A percentile compares a stretch with the other conserved stretches of the same genome.
Evolutionary conservation across 2,329 filamentous ascomycete genomes (phyloP).

Genomic region (Bipolaris sorokiniana): DNA sequence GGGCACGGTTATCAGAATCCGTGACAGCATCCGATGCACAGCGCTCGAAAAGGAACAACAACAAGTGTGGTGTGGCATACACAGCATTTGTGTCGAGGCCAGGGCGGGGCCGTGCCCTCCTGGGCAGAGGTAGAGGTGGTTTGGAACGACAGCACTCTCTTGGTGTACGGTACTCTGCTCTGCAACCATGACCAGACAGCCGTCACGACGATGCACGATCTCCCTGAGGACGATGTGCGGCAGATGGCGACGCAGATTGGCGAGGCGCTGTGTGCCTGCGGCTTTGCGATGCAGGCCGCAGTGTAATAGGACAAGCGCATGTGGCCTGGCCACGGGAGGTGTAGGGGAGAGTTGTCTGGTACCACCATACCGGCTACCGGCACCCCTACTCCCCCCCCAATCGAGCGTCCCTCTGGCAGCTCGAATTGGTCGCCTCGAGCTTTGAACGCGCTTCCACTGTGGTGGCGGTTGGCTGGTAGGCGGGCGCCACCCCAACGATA

Average conservation of each 20-base stretch:
- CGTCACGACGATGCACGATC: not conserved
- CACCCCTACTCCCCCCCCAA: not conserved
- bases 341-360: not conserved
- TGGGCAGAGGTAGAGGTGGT: not conserved
- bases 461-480: constrained; percentile 1
- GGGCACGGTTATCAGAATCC: constrained; percentile 9
- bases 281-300: not conserved
- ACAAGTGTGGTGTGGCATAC: constrained; percentile 9
- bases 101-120: not conserved
- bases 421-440: not conserved
- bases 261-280: constrained; percentile 14
- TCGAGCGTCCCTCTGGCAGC: not conserved
- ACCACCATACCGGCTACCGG: constrained; percentile 2
- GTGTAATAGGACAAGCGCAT: constrained; percentile 5
- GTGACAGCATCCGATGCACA: constrained; percentile 9
- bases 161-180: no score
- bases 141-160: not conserved
- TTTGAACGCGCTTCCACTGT: constrained; percentile 2
- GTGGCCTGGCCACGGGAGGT: not conserved
- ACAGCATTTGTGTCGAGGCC: not conserved
- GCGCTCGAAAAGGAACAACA: constrained; percentile 13
- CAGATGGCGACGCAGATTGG: constrained; percentile 9
- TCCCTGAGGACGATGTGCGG: not conserved
- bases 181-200: not conserved
- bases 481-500: constrained; percentile 11